These are phyloP conservation scores for Cystofilobasidium macerans DNA, from an alignment of 768 basidiomycete genomes.

Conservation along the genomic window DNA sequence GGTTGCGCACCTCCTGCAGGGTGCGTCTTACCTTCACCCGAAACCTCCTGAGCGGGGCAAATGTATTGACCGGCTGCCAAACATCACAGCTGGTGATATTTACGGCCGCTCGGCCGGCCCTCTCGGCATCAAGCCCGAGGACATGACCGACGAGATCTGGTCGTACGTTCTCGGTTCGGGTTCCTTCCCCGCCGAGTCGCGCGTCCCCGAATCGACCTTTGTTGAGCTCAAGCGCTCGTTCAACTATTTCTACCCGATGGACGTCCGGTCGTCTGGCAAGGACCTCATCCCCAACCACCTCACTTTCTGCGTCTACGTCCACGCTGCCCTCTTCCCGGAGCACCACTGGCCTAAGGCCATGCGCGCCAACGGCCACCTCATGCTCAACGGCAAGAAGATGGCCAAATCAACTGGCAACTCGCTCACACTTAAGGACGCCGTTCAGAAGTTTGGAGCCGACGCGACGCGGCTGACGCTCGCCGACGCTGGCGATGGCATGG, in stretches of 20 bases:
- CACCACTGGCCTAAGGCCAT: constrained; percentile 84
- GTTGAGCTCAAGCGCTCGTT: constrained; percentile 80
- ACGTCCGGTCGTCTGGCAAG: constrained; percentile 94
- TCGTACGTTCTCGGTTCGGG: constrained; percentile 79
- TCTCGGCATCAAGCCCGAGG: constrained; percentile 71
- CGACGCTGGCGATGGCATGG: constrained; percentile 92
- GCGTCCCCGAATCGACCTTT: constrained; percentile 63
- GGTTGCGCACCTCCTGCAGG: constrained; percentile 77
- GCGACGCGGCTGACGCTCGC: constrained; percentile 83
- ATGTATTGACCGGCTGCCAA: background rate
- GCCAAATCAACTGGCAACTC: constrained; percentile 93
- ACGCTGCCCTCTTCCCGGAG: constrained; percentile 82
- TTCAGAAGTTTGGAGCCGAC: constrained; percentile 93
- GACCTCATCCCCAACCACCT: constrained; percentile 92
- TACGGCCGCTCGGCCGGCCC: constrained; percentile 70
- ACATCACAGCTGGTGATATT: constrained; percentile 51
- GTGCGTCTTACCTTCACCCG: no score
- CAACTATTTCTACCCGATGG: constrained; percentile 95
- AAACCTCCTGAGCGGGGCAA: no score
- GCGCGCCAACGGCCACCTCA: constrained; percentile 89
- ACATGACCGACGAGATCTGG: constrained; percentile 97
- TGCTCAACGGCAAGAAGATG: constrained; percentile 99
- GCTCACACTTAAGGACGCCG: constrained; percentile 74
- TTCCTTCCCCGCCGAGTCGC: constrained; percentile 46
- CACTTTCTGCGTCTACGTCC: constrained; percentile 87